Evolutionary conservation across 1,139 yeast genomes (phyloP), one percentile per base, ranked within the genome.

Genomic region (Saccharomyces uvarum): DNA sequence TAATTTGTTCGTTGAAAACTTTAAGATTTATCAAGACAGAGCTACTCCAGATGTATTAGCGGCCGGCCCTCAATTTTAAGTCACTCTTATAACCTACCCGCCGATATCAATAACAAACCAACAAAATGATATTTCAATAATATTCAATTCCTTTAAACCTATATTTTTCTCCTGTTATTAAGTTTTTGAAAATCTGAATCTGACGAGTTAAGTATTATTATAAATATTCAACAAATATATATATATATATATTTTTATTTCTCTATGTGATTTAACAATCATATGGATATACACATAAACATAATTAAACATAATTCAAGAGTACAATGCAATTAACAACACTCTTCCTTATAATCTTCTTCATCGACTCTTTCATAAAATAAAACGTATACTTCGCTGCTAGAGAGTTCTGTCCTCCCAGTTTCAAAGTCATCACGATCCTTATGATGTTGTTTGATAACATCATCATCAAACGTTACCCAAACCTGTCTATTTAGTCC

Each of bases 21-120:
- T 93, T 73, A 82, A 77, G 70, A 89, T 82, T 70, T 93, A 93
- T 76, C 75, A 89, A 68, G 83, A 83, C 67, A 89, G 83, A 69
- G 91, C 96, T 63, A 86, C 96, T 48, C 67, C 78, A 44, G 97
- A 89, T 72, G 98, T 93, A 56, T 76, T 86, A 69, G 88, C 93
- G 70, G 98, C 98, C 67, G 98, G 97, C 61, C 99, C 99, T 63
- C 63, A 63, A 56, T 7, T 64, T 38, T 64, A 52, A 55, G n/a
- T 38, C 6, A 4, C 3, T 16, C 9, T 26, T 31, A 46, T 4
- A 4, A 5, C 26, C 26, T 24, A 24, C 26, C n/a, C n/a, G n/a
- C n/a, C 6, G 26, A 24, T 6, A 1, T 24, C 26, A 24, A 24
- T 4, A 24, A 24, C 26, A 24, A 24, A 24, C 26, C n/a, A 19